These are phyloP conservation scores for Fraxinus velutina DNA, from an alignment of 305 asterid species.

Conservation along the genomic window DNA sequence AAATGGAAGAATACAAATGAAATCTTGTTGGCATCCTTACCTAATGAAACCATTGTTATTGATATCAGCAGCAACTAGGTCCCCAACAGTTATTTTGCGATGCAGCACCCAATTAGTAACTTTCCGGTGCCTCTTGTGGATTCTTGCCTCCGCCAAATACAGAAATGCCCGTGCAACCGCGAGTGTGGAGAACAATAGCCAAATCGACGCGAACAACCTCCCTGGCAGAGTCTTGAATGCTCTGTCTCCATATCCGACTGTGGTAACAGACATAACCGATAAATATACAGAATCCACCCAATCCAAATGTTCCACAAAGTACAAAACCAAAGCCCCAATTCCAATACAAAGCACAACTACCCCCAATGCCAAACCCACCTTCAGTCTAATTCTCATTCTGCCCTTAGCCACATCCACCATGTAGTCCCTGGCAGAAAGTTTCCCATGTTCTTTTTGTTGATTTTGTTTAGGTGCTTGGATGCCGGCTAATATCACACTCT, in stretches of 20 bases:
- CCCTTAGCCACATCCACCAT: conserved; percentile 54
- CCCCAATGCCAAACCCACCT: conserved; percentile 51
- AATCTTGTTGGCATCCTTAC: conserved; percentile 32
- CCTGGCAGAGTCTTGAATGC: conserved; percentile 48
- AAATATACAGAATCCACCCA: conserved; percentile 47
- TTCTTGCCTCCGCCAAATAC: conserved; percentile 53
- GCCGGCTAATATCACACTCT: conserved; percentile 36
- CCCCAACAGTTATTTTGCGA: conserved; percentile 47
- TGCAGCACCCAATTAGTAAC: conserved; percentile 52
- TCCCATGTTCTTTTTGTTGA: neutral
- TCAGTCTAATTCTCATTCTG: conserved; percentile 53
- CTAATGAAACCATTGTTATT: conserved; percentile 48
- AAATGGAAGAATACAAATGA: neutral
- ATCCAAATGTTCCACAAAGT: conserved; percentile 37
- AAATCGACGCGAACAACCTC: conserved; percentile 48
- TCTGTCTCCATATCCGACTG: conserved; percentile 60
- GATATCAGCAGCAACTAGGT: conserved; percentile 52
- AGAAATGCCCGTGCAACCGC: conserved; percentile 59
- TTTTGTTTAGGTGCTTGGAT: neutral
- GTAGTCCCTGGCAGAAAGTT: conserved; percentile 33
- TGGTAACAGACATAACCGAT: conserved; percentile 59
- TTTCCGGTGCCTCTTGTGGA: conserved; percentile 51
- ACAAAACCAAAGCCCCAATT: conserved; percentile 35
- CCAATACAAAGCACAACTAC: conserved; percentile 49
- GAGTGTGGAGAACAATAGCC: conserved; percentile 52